Evolutionary conservation across 1,284 basidiomycete genomes (phyloP).

Genomic region (Rhodotorula mucilaginosa): DNA sequence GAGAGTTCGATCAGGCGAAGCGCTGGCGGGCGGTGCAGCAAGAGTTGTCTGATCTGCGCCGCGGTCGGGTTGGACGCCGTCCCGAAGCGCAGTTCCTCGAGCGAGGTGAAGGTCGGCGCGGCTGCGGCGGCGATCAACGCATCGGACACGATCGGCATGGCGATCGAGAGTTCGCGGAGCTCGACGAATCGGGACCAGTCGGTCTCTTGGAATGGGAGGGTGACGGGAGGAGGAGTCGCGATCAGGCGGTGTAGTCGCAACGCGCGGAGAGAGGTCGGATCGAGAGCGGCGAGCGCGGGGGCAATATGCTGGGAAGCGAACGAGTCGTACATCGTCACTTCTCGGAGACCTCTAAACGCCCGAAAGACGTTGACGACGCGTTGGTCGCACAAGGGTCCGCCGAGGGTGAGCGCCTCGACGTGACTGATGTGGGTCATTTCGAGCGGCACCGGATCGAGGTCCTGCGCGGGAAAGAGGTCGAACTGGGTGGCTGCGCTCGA

Average conservation of each 20-base stretch:
- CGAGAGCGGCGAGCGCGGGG: slow-evolving; percentile 11
- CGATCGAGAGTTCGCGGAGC: slow-evolving; percentile 10
- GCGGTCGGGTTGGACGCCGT: slow-evolving; percentile 3
- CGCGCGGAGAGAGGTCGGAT: not conserved
- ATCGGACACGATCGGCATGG: slow-evolving; percentile 10
- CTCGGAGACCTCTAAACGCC: not conserved
- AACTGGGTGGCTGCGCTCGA: slow-evolving; percentile 8
- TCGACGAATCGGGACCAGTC: slow-evolving; percentile 5
- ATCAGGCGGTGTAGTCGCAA: slow-evolving; percentile 15
- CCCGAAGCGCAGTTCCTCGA: slow-evolving; percentile 7
- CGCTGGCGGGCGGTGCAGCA: slow-evolving; percentile 4
- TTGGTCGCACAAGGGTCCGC: slow-evolving; percentile 22
- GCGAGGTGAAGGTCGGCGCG: not conserved
- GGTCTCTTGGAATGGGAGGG: slow-evolving; percentile 2
- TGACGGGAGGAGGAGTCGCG: slow-evolving; percentile 5
- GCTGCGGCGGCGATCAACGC: slow-evolving; percentile 1
- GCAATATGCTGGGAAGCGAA: slow-evolving; percentile 25
- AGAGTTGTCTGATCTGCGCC: slow-evolving; percentile 7
- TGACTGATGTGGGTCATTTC: slow-evolving; percentile 18
- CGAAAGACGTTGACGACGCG: slow-evolving; percentile 18
- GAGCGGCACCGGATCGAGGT: slow-evolving; percentile 4
- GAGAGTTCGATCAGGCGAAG: slow-evolving; percentile 17
- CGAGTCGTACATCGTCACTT: slow-evolving; percentile 13
- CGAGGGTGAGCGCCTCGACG: slow-evolving; percentile 8
- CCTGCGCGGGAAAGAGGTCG: slow-evolving; percentile 25